Conservation (phyloP, 2,329 filamentous ascomycete species). For the Xylariales sp. region DNA sequence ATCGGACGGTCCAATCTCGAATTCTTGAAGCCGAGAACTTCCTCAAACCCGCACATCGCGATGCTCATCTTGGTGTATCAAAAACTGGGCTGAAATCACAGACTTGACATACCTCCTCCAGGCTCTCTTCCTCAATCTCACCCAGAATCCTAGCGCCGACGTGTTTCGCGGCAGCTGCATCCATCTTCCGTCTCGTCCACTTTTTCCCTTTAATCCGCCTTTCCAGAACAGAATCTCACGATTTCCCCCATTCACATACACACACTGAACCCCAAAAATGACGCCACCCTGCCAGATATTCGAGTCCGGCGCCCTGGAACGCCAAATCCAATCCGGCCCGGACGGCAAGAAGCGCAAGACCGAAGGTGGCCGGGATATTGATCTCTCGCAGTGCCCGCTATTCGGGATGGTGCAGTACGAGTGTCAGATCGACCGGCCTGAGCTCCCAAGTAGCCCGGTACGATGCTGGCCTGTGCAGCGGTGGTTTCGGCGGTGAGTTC, state of each 20-base stretch:
- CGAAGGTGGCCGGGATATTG: conserved; percentile 32
- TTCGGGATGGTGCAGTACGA: conserved; percentile 57
- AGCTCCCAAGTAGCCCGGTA: conserved; percentile 40
- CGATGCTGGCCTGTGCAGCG: conserved; percentile 54
- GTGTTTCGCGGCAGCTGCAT: conserved; percentile 32
- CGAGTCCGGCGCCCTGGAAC: conserved; percentile 44
- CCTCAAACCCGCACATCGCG: conserved; percentile 3
- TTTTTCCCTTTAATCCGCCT: conserved; percentile 16
- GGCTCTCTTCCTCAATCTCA: conserved; percentile 51
- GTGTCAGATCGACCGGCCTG: conserved; percentile 49
- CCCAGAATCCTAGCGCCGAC: conserved; percentile 46
- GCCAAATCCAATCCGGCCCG: conserved; percentile 42
- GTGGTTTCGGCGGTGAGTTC: conserved; percentile 54
- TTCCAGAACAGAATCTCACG: not conserved
- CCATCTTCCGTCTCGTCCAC: conserved; percentile 18
- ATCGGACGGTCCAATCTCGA: too few species aligned
- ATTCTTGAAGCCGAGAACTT: conserved; percentile 5
- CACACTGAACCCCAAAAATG: conserved; percentile 40
- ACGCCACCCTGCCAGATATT: conserved; percentile 54
- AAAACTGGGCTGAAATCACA: not conserved
- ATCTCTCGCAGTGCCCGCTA: conserved; percentile 52
- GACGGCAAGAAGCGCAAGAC: conserved; percentile 50
- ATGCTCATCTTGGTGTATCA: conserved; percentile 4
- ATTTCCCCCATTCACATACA: not conserved
- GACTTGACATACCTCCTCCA: conserved; percentile 49